Evolutionary conservation across 345 rosid species (phyloP), one percentile per base, ranked within the genome.

Genomic region (Brassica cretica): DNA sequence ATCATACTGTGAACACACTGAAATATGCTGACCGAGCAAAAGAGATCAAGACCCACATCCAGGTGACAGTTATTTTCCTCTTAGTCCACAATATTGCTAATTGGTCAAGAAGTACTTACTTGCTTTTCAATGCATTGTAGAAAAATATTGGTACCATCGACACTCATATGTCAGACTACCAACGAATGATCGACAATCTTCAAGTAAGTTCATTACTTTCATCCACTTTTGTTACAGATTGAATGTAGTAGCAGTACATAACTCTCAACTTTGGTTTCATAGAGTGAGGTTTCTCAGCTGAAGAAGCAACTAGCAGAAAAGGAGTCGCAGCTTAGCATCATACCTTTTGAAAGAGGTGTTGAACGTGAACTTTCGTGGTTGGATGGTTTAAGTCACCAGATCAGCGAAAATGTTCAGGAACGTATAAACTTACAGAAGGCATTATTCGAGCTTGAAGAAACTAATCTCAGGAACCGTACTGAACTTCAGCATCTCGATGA

Each of bases 1-100:
- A 81, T 72, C 81, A 94, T 74, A 92, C 93, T 10, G 84, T 94
- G 72, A 94, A 94, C 86, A 90, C 98, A 70, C 64, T 94, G 84
- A 94, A 94, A 85, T 92, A 94, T 88, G 98, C 98, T n/a, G 92
- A 94, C 79, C 76, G 97, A 80, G 98, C 98, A 55, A 94, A 94
- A 84, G 97, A 94, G 87, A 92, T 94, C 79, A 90, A 85, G 87
- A 94, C 95, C 16, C 97, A 94, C 82, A 86, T 94, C 72, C 97
- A 81, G 81, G 84, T 81, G 65, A 53, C 37, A 19, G 10, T 21
- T 19, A 37, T 9, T 41, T 16, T 66, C 64, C 33, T 76, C n/a
- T 65, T 39, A 39, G 33, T 58, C 29, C 66, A 71, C 7, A 3
- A 27, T 56, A 68, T 49, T 59, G 16, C 37, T 49, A 9, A 18